Base-by-base conservation (phyloP, 192 early-diverging fungal species). In the Gonapodya prolifera region DNA sequence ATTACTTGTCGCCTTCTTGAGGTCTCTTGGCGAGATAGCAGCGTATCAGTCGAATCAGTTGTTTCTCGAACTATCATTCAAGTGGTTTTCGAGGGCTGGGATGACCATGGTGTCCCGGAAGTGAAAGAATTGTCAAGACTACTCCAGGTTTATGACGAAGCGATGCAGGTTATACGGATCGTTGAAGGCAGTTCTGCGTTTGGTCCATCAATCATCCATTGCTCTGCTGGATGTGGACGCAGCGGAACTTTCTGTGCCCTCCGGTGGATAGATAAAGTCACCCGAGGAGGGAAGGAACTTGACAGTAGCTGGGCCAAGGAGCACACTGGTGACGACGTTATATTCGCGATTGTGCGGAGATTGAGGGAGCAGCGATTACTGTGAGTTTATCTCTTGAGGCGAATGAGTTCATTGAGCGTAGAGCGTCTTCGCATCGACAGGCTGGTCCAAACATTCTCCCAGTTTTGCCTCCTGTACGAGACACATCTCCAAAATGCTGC, bases 191-290 rank as follows among this genome's bases (percentile, higher is more conserved):
- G 1, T 75, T 18, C 75, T 1, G 80, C 29, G 35, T 69, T 83
- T 28, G 86, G 84, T 0, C 94, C 94, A 0, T 86, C 91, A 75
- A 81, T 95, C 2, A 92, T 95, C 2, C 94, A 96, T 78, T 96
- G 94, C 79, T 91, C 89, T 76, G 94, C 94, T 1, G 94, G 94
- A 0, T 93, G 91, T 77, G 94, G 94, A 1, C 85, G 94, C 33
- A 95, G 94, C 2, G 94, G 94, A 17, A 90, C 94, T 0, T 95
- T 94, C 78, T 91, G 91, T 75, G 90, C 85, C 0, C 81, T 96
- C 35, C 45, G 45, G 23, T 61, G 45, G 45, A 61, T 61, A 8
- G 23, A 61, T 61, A 61, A 61, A 61, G 45, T 23, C 23, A 61
- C 45, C 23, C 8, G 45, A 61, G 45, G 8, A 16, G 45, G 45